A percentile compares a stretch with the other conserved stretches of the same genome.
Evolutionary conservation across 2,329 filamentous ascomycete genomes (phyloP).

Genomic region (Tolypocladium album): DNA sequence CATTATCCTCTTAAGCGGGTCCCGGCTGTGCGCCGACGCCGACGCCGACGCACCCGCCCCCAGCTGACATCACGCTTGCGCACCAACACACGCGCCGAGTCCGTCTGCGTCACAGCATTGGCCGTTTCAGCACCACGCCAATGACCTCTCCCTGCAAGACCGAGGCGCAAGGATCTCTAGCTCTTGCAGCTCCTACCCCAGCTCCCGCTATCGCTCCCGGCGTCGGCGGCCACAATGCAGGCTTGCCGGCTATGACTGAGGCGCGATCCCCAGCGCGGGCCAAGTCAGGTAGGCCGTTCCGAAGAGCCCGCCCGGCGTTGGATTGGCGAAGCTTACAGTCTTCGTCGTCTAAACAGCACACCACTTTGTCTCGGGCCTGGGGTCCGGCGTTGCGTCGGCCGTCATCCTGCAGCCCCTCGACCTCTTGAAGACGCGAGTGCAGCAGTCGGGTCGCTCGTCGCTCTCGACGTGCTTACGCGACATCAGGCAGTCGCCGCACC

Average conservation of each 20-base stretch:
- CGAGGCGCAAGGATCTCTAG: not conserved
- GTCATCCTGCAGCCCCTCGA: constrained; percentile 90
- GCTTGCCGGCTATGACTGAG: constrained; percentile 3
- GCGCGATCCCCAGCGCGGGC: constrained; percentile 6
- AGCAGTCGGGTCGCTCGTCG: constrained; percentile 68
- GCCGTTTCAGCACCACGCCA: not conserved
- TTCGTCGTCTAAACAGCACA: constrained; percentile 40
- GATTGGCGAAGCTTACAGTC: not conserved
- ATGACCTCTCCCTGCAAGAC: not conserved
- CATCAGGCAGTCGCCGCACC: constrained; percentile 45
- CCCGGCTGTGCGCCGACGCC: not conserved
- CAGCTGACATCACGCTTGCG: not conserved
- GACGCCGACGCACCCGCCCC: not conserved
- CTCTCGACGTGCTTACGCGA: constrained; percentile 31
- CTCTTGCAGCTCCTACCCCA: not conserved
- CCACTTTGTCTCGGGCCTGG: constrained; percentile 82
- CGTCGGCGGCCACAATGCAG: not conserved
- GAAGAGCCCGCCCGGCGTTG: not conserved
- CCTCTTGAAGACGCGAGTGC: constrained; percentile 90
- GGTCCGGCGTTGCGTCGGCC: constrained; percentile 78
- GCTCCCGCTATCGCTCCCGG: not conserved
- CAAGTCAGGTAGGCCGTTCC: constrained; percentile 6
- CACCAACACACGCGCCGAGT: not conserved
- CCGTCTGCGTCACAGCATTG: not conserved
- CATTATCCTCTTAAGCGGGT: not conserved